A percentile compares a stretch with the other conserved stretches of the same genome.
Conservation (phyloP, 495 filamentous ascomycete species). For the Xylaria cubensis region DNA sequence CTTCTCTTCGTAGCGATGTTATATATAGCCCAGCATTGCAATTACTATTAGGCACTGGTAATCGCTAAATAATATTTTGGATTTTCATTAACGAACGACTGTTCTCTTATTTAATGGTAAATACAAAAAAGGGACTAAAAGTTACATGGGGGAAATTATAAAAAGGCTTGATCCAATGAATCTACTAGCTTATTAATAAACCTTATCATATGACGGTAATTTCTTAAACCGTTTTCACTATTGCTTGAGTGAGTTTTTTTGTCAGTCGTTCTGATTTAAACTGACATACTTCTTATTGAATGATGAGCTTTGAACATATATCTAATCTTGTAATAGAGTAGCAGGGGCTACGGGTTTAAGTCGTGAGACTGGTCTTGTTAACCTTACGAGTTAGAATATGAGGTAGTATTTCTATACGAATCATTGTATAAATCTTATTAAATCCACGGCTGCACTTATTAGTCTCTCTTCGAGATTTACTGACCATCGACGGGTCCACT, state of each 20-base stretch:
- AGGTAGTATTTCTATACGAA: not conserved
- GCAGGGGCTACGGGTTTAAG: not conserved
- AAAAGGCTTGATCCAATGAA: not conserved
- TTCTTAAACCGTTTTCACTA: accelerated
- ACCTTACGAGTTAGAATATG: not conserved
- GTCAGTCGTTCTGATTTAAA: not conserved
- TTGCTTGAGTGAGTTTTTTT: not conserved
- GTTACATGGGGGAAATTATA: not conserved
- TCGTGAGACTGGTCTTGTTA: not conserved
- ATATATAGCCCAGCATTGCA: not conserved
- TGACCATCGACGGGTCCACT: not conserved
- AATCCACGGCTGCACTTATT: not conserved
- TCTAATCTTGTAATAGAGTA: not conserved
- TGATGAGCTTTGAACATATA: not conserved
- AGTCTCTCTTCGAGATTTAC: too few relatives aligned
- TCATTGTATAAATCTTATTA: not conserved
- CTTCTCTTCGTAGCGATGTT: not conserved
- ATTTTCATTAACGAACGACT: not conserved
- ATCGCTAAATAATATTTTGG: not conserved
- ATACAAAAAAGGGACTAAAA: not conserved
- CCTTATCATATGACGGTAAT: not conserved
- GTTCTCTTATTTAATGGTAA: not conserved
- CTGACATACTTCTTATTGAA: not conserved
- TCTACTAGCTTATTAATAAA: not conserved
- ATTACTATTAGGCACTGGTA: not conserved